A percentile compares a stretch with the other conserved stretches of the same genome.
phyloP scores from a whole-genome alignment of 2,329 filamentous ascomycete genomes.

The Graphilbum sp. region DNA sequence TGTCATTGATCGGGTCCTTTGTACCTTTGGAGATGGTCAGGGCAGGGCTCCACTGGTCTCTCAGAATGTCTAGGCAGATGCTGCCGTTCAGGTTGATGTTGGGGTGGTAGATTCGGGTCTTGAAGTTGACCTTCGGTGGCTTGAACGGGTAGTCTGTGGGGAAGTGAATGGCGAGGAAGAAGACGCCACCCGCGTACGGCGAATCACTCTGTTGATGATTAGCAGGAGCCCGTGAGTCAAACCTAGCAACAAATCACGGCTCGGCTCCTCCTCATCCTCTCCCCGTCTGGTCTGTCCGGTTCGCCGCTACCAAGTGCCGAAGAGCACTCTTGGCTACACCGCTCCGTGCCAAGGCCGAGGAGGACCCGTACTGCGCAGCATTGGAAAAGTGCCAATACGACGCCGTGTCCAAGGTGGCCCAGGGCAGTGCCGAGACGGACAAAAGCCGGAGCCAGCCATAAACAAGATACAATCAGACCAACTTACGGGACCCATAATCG shows the following conservation, averaged over 20 bases:
- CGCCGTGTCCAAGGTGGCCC: no score
- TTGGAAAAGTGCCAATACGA: no score
- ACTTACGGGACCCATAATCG: conserved; percentile 98
- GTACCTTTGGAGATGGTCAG: conserved; percentile 96
- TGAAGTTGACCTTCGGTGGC: conserved; percentile 99
- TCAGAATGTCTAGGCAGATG: conserved; percentile 95
- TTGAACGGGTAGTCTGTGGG: conserved; percentile 99
- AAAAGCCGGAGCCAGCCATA: not conserved
- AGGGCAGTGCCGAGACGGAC: no score
- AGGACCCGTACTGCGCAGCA: no score
- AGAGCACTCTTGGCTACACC: no score
- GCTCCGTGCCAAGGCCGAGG: no score
- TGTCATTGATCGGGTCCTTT: no score
- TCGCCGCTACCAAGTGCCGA: not conserved
- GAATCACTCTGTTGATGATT: conserved; percentile 57
- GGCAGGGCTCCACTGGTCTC: conserved; percentile 98
- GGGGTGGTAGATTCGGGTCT: conserved; percentile 97
- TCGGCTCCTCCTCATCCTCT: no score
- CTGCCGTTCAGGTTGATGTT: conserved; percentile 99
- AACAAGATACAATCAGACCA: not conserved
- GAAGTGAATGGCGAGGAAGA: conserved; percentile 98
- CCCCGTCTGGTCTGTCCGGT: no score
- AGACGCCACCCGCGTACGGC: conserved; percentile 94
- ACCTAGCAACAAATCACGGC: no score
- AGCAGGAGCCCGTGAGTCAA: not conserved